phyloP scores from a whole-genome alignment of 441 rosid genomes.

The Croton setiger region DNA sequence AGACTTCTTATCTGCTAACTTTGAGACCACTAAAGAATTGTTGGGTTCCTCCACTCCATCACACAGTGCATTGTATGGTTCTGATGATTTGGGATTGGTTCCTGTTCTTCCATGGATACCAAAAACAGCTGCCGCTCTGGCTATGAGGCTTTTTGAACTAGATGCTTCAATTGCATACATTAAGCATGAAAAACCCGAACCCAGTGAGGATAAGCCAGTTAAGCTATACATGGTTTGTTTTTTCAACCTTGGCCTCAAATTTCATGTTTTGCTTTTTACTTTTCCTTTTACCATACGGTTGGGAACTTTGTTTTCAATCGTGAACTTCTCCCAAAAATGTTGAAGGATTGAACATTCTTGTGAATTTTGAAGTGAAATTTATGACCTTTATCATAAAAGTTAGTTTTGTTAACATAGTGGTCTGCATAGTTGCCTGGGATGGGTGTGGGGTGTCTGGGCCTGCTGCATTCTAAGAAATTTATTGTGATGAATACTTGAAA shows the following conservation, averaged over 20 bases:
- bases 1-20: conserved; percentile 59
- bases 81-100: conserved; percentile 35
- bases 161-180: conserved; percentile 63
- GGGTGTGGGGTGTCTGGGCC: no score
- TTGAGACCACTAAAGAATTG: conserved; percentile 69
- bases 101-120: conserved; percentile 89
- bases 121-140: conserved; percentile 73
- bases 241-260: neutral
- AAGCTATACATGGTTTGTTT: conserved; percentile 44
- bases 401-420: neutral
- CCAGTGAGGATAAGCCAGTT: conserved; percentile 38
- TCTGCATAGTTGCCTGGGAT: neutral
- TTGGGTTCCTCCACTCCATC: conserved; percentile 33
- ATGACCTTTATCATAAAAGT: neutral
- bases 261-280: neutral
- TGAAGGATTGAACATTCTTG: neutral
- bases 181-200: conserved; percentile 47
- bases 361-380: neutral
- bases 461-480: neutral
- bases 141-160: conserved; percentile 78
- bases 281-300: neutral
- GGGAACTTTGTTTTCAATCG: neutral
- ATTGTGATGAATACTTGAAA: neutral
- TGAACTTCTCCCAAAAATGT: no score
- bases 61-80: conserved; percentile 22